A percentile compares a stretch with the other conserved stretches of the same genome.
These are phyloP conservation scores for Phytophthora boehmeriae DNA, from an alignment of 352 stramenopile species.

Conservation along the genomic window DNA sequence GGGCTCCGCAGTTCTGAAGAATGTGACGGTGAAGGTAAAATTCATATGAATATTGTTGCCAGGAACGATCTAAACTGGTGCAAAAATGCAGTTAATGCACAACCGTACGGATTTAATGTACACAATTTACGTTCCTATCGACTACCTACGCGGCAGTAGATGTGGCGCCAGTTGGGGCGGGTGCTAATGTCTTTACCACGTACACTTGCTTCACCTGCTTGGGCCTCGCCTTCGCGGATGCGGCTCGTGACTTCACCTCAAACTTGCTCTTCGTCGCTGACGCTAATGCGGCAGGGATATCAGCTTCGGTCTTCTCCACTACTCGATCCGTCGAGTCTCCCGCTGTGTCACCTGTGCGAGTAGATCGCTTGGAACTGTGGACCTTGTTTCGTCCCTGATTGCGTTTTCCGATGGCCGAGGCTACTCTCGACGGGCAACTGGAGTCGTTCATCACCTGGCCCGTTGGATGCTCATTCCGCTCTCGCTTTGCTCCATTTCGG, in stretches of 20 bases:
- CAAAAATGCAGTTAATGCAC: no score
- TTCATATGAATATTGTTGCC: constrained; percentile 9
- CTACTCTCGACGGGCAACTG: constrained; percentile 3
- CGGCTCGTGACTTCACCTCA: background rate
- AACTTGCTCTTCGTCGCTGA: background rate
- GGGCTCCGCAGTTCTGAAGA: background rate
- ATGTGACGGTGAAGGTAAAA: constrained; percentile 15
- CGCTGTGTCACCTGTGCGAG: background rate
- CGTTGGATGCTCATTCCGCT: constrained; percentile 3
- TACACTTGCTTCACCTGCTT: constrained; percentile 40
- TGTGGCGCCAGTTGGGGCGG: constrained; percentile 10
- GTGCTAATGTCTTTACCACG: constrained; percentile 38
- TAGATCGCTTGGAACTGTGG: background rate
- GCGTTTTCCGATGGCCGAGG: background rate
- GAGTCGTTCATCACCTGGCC: background rate
- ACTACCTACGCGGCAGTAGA: constrained; percentile 26
- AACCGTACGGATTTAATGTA: constrained; percentile 9
- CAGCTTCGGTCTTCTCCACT: constrained; percentile 4
- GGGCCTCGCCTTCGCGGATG: constrained; percentile 7
- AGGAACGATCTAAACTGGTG: background rate
- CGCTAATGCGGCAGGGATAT: background rate
- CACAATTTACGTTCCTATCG: constrained; percentile 11
- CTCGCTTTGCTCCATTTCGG: constrained; percentile 12
- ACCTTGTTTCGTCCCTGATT: constrained; percentile 11
- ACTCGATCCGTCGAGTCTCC: constrained; percentile 1